Evolutionary conservation across 371 early-diverging fungal species (phyloP).

Genomic region (Coemansia sp.): DNA sequence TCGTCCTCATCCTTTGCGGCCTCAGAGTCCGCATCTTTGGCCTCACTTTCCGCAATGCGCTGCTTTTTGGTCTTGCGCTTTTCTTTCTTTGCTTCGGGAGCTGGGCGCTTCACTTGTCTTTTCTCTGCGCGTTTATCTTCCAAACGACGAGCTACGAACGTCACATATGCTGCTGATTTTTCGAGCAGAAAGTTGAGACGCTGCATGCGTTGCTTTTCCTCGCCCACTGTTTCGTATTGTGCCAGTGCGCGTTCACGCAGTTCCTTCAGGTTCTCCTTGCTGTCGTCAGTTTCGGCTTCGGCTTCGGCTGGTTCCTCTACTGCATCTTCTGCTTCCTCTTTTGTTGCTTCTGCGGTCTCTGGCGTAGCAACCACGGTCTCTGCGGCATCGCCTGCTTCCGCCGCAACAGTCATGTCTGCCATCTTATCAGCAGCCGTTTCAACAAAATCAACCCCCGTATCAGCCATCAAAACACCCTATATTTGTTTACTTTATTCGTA

Average conservation of each 20-base stretch:
- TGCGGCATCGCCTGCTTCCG: neutral
- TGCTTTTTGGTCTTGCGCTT: constrained; percentile 10
- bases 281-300: constrained; percentile 10
- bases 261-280: constrained; percentile 17
- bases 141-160: constrained; percentile 73
- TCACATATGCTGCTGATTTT: constrained; percentile 78
- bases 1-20: constrained; percentile 4
- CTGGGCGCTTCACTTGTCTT: constrained; percentile 51
- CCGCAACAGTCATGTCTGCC: neutral
- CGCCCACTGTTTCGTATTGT: constrained; percentile 47
- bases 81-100: constrained; percentile 9
- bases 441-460: neutral
- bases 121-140: constrained; percentile 73
- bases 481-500: neutral
- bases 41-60: neutral
- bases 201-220: constrained; percentile 69
- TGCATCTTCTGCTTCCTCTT: too few species aligned
- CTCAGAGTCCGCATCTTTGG: neutral
- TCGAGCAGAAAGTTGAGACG: constrained; percentile 78
- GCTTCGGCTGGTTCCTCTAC: neutral
- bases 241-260: constrained; percentile 52
- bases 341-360: neutral
- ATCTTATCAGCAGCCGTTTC: neutral
- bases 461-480: neutral
- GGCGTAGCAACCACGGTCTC: neutral